Base-by-base conservation (phyloP, 805 yeast species). In the Blastobotrys terrestris region DNA sequence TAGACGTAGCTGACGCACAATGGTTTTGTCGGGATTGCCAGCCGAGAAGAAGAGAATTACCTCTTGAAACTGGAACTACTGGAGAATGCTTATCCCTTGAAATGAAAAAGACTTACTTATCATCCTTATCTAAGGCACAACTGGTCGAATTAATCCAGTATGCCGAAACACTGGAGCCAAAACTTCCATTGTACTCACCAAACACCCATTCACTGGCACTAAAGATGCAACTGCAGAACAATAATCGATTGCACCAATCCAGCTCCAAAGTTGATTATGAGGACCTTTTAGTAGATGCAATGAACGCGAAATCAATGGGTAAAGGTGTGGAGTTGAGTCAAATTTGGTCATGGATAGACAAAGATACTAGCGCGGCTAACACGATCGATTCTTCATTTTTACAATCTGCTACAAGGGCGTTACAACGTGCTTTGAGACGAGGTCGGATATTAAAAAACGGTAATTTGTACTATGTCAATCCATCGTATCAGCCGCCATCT, bases 11-110 rank as follows among this genome's bases (percentile, higher is more conserved):
- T 1, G 75, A 71, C 47, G 70, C 71, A 3, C 67, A 67, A 55
- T 71, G 73, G 74, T 71, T 65, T 56, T 71, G 75, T 56, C 60
- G 60, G 49, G 63, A 68, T 46, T 71, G 74, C 51, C 67, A 65
- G 54, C 65, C 65, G n/a, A 69, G 67, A 51, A 60, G 64, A 2
- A 53, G 64, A 15, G 71, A 71, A 35, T 55, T 58, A 39, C 68
- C 70, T 8, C 57, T 71, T 22, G 72, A 70, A 48, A 70, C 73
- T 1, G 75, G 76, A 11, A 51, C 58, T 8, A 56, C 70, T 2
- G 70, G 73, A 3, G 66, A 63, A 16, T 61, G 59, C 6, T 56
- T 70, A 16, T 64, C 70, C 26, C 58, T 62, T 3, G 70, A 64
- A 31, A 68, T 69, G 58, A 68, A 72, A 50, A 65, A 66, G 48